Evolutionary conservation across 331 rosid genomes (phyloP).

Genomic region (Rosa hybrid): DNA sequence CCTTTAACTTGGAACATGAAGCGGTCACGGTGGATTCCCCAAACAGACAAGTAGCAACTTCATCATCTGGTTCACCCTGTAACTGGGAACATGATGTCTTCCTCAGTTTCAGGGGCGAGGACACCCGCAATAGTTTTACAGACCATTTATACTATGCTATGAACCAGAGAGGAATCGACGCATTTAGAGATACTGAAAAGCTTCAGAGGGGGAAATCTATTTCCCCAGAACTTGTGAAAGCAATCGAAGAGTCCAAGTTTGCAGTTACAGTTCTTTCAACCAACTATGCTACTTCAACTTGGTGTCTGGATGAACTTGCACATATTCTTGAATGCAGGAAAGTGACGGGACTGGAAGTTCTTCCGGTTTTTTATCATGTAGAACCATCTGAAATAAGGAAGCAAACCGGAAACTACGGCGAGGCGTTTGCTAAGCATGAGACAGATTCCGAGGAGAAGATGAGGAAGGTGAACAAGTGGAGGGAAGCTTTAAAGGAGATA

Average conservation of each 20-base stretch:
- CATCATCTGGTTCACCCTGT: too few relatives aligned
- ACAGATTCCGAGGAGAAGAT: not conserved
- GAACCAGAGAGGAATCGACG: not conserved
- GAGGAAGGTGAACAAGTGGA: not conserved
- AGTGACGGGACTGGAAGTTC: not conserved
- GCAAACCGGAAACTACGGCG: not conserved
- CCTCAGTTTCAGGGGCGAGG: slow-evolving; percentile 13
- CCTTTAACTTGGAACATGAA: too few relatives aligned
- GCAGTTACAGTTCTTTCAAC: slow-evolving; percentile 6
- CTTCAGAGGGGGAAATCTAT: not conserved
- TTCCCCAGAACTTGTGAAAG: not conserved
- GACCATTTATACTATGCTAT: slow-evolving; percentile 17
- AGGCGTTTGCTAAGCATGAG: not conserved
- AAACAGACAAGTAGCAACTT: too few relatives aligned
- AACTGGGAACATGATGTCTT: slow-evolving; percentile 16
- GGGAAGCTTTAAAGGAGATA: not conserved
- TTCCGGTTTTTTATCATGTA: slow-evolving; percentile 3
- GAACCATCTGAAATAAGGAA: slow-evolving; percentile 7
- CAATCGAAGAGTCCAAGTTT: slow-evolving; percentile 21
- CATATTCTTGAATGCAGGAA: not conserved
- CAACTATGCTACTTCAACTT: not conserved
- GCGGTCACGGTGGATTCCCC: too few relatives aligned
- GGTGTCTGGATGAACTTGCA: slow-evolving; percentile 9
- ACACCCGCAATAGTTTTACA: not conserved
- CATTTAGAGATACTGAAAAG: not conserved